Conservation (phyloP, 805 yeast species). For the Lipomyces yamanashiensis region DNA sequence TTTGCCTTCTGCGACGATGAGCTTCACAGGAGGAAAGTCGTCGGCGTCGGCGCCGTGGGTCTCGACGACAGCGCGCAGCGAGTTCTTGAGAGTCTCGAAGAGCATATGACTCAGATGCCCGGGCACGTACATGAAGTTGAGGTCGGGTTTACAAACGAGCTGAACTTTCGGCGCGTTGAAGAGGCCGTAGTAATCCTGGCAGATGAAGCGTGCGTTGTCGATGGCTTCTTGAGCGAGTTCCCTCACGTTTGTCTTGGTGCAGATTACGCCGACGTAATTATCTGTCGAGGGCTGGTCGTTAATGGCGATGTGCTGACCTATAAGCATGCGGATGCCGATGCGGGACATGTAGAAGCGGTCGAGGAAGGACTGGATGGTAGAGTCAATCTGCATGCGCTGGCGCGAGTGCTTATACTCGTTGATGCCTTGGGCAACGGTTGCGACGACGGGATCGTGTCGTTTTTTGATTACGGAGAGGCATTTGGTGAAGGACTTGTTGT, state of each 20-base stretch:
- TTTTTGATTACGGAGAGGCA: constrained; percentile 72
- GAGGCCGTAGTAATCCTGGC: constrained; percentile 88
- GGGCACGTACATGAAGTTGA: constrained; percentile 88
- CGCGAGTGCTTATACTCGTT: constrained; percentile 77
- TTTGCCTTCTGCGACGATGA: constrained; percentile 84
- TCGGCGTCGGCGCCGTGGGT: constrained; percentile 70
- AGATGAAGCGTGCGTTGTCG: constrained; percentile 86
- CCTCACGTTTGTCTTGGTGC: constrained; percentile 79
- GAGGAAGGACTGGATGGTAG: constrained; percentile 76
- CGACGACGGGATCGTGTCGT: constrained; percentile 90
- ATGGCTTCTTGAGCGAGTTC: constrained; percentile 87
- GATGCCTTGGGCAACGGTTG: constrained; percentile 82
- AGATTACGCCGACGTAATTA: constrained; percentile 86
- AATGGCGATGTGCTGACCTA: constrained; percentile 91
- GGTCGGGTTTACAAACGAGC: constrained; percentile 73
- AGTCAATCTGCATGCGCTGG: constrained; percentile 58
- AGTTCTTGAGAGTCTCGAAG: constrained; percentile 85
- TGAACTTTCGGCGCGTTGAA: constrained; percentile 85
- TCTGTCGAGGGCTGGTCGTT: constrained; percentile 64
- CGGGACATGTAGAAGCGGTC: constrained; percentile 89
- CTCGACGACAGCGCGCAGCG: constrained; percentile 87
- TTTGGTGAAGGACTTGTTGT: constrained; percentile 69
- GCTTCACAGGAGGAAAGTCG: constrained; percentile 79
- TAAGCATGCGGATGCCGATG: constrained; percentile 89
- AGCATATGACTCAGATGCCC: constrained; percentile 91